Evolutionary conservation across 352 stramenopile species (phyloP), one percentile per base, ranked within the genome.

Genomic region (Globisporangium paroecandrum): DNA sequence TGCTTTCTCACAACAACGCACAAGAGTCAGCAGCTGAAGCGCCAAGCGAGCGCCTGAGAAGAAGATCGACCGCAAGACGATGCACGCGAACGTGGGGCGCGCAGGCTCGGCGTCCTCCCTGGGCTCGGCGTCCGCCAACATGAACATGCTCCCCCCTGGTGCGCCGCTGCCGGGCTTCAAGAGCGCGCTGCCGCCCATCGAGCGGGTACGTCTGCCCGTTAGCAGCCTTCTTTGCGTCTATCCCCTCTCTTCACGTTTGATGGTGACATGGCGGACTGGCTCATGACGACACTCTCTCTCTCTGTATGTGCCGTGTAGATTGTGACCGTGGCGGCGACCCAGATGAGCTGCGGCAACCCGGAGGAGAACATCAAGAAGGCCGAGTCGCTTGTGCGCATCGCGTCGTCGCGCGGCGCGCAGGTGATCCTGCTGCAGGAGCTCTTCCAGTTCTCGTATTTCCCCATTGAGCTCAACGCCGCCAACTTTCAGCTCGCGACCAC

Each of bases 391-490:
- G 83, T 98, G 64, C 89, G 91, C 62, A 93, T 94, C 51, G 91
- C 91, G 55, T 92, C 89, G 36, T 91, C 84, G 13, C 88, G 89
- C 64, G 90, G 89, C 25, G 89, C 90, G 38, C 86, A 97, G 66
- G 85, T 98, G 43, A 93, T 98, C 68, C 69, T 97, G 60, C 74
- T 97, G 49, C 92, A 97, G 72, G 92, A 98, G 65, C 71, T 98
- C 2, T 98, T 98, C 75, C 79, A 94, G 68, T 93, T 93, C 57
- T 89, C 79, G 57, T 98, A 97, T 72, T 98, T 98, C 70, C 92
- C 89, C 55, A 95, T 97, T 62, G 89, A 98, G 68, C 79, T 97
- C 60, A 94, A 93, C 43, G 81, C 85, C 22, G 73, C 87, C 65
- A 95, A 96, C 69, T 97, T 98, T 68, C 82, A 90, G 61, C 69